Evolutionary conservation across 2,329 filamentous ascomycete species (phyloP), one percentile per base, ranked within the genome.

Genomic region (Lasiodiplodia citricola): DNA sequence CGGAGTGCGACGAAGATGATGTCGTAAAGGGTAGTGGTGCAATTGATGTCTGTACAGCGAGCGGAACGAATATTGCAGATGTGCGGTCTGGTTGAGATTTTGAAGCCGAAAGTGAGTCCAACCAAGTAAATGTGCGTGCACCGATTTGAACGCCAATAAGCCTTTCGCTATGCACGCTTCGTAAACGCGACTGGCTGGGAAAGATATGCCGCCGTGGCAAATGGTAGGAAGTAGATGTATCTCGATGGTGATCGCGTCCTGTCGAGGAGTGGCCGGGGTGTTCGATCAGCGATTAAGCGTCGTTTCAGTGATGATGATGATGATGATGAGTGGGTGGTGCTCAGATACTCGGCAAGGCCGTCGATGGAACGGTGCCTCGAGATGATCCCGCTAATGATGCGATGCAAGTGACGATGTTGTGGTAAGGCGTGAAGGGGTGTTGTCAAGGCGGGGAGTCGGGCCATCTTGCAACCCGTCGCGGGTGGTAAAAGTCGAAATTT

Each of bases 101-200:
- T 47, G 38, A 52, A 25, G 21, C 63, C 51, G 51, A 52, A 67
- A 68, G 47, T 62, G 52, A 58, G 35, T 13, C 56, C 66, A 55
- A 68, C 41, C 60, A 64, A 62, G n/a, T 8, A 64, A 56, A 66
- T 13, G 55, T 55, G 38, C 18, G 58, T 66, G 63, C 35, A 56
- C 63, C 50, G 35, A 47, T 50, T 47, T 31, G 25, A 68, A 68
- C 67, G 67, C 67, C 67, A 52, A 63, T 28, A 14, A 58, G 50
- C 57, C 67, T 60, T 64, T 64, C 57, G 67, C 67, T 68, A 68
- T 68, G 67, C 67, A 68, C 67, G 58, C 67, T 68, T 68, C 67
- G 67, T 64, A 68, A 64, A 68, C 66, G 66, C 66, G 66, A 68
- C 55, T 54, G 47, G 60, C 41, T 31, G 47, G 47, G 52, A 35